phyloP scores from a whole-genome alignment of 352 stramenopile species.

The Nothophytophthora sp. region DNA sequence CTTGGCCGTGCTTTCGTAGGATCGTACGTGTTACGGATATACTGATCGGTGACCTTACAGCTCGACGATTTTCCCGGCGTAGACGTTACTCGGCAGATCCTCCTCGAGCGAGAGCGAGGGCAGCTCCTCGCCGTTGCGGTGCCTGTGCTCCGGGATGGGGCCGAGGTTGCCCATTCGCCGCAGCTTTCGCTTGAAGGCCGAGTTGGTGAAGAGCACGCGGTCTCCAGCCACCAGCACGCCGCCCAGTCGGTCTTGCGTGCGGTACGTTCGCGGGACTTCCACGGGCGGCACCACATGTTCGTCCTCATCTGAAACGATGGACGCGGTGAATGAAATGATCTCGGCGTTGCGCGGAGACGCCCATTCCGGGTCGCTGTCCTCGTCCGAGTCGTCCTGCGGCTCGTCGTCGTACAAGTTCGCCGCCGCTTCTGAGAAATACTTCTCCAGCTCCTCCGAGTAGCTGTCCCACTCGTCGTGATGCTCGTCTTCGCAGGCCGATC shows the following conservation, averaged over 20 bases:
- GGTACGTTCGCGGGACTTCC: slow-evolving; percentile 21
- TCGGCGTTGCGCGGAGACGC: slow-evolving; percentile 1
- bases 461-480: background rate
- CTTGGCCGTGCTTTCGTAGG: too few species aligned
- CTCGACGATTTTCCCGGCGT: slow-evolving; percentile 21
- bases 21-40: too few species aligned
- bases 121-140: slow-evolving; percentile 1
- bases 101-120: background rate
- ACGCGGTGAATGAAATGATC: too few species aligned
- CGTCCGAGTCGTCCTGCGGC: slow-evolving; percentile 5
- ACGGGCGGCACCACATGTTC: slow-evolving; percentile 24
- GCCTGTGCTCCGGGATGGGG: slow-evolving; percentile 20
- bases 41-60: too few species aligned
- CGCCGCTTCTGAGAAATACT: slow-evolving; percentile 14
- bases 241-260: slow-evolving; percentile 25
- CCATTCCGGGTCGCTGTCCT: slow-evolving; percentile 2
- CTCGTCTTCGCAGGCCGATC: too few species aligned
- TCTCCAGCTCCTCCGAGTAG: slow-evolving; percentile 16
- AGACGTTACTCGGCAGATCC: slow-evolving; percentile 10
- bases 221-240: slow-evolving; percentile 22
- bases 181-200: slow-evolving; percentile 29
- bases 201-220: slow-evolving; percentile 25
- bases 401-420: slow-evolving; percentile 13
- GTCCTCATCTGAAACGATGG: background rate
- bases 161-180: slow-evolving; percentile 5